Evolutionary conservation across 2,329 filamentous ascomycete species (phyloP), one percentile per base, ranked within the genome.

Genomic region (Diaporthe ilicicola): DNA sequence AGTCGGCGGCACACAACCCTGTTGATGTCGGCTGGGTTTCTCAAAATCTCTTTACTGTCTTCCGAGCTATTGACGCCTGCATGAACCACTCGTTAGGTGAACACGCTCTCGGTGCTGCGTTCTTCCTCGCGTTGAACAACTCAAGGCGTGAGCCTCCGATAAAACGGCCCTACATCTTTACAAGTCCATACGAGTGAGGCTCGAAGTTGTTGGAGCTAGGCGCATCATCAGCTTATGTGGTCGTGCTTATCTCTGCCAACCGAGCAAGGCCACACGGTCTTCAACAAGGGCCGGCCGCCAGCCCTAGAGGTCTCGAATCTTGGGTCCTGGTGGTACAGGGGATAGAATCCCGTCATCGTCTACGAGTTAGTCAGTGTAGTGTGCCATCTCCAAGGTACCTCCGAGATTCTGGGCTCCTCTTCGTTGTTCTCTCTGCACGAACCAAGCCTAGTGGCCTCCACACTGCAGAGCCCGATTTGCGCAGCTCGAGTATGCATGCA

Each of bases 391-490:
- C 42, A 27, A 68, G 42, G 53, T 50, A 59, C 39, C 37, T 67
- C 29, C 34, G 12, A n/a, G 34, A 15, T 29, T 62, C 53, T 62
- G 48, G 61, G 48, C 54, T 67, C 32, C 29, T 55, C 68, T 55
- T 67, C 34, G 64, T 34, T 59, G 64, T 70, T 44, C 32, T 13
- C 48, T 19, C 62, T 72, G 64, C 51, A 39, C n/a, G 56, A 66
- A 27, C 50, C 64, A 59, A 55, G 64, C 34, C 62, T 67, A 70
- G 61, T 55, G 67, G 51, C 53, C 44, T 51, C 68, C 68, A 65
- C 69, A 42, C 37, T 42, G 55, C 62, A 65, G 46, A 62, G 37
- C 55, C 51, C 48, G 22, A 44, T 48, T 50, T 24, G 46, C 44
- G 24, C 42, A n/a, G 44, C 37, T 67, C 53, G 46, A 53, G 34